Evolutionary conservation across 1,139 yeast species (phyloP).

Genomic region (Scheffersomyces parashehatae): DNA sequence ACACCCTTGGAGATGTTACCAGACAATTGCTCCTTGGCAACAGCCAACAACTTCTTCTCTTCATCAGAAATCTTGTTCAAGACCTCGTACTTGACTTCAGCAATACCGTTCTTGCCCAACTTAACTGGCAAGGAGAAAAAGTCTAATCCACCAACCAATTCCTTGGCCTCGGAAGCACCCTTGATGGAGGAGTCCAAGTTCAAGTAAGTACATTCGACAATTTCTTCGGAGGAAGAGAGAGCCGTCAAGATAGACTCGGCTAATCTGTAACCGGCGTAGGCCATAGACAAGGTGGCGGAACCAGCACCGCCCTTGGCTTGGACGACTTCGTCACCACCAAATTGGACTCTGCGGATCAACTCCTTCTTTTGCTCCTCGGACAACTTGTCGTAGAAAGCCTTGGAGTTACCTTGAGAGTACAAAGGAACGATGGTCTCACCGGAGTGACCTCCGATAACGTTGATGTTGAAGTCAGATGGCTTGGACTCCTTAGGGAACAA

Average conservation of each 20-base stretch:
- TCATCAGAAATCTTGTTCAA: constrained; percentile 57
- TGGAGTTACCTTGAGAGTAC: constrained; percentile 57
- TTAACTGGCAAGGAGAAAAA: constrained; percentile 93
- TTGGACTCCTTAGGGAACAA: constrained; percentile 50
- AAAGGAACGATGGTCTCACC: constrained; percentile 98
- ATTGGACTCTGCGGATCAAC: constrained; percentile 90
- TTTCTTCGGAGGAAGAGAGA: constrained; percentile 50
- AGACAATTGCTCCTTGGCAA: constrained; percentile 82
- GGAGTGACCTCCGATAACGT: constrained; percentile 97
- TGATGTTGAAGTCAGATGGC: constrained; percentile 71
- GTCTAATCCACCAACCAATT: constrained; percentile 73
- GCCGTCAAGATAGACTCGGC: constrained; percentile 86
- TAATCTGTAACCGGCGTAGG: constrained; percentile 95
- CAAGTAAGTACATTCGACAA: constrained; percentile 78
- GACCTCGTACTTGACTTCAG: constrained; percentile 51
- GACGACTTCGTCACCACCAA: constrained; percentile 99
- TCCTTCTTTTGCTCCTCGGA: constrained; percentile 41
- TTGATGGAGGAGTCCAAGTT: constrained; percentile 41
- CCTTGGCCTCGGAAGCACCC: constrained; percentile 79
- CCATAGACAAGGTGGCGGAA: constrained; percentile 98
- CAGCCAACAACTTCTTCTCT: constrained; percentile 74
- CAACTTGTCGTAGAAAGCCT: constrained; percentile 21
- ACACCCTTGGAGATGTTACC: constrained; percentile 45
- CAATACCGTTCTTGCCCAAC: constrained; percentile 87
- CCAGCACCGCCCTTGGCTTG: constrained; percentile 99